A percentile compares a stretch with the other conserved stretches of the same genome.
These are phyloP conservation scores for Hydnum rufescens DNA, from an alignment of 768 basidiomycete genomes.

Conservation along the genomic window DNA sequence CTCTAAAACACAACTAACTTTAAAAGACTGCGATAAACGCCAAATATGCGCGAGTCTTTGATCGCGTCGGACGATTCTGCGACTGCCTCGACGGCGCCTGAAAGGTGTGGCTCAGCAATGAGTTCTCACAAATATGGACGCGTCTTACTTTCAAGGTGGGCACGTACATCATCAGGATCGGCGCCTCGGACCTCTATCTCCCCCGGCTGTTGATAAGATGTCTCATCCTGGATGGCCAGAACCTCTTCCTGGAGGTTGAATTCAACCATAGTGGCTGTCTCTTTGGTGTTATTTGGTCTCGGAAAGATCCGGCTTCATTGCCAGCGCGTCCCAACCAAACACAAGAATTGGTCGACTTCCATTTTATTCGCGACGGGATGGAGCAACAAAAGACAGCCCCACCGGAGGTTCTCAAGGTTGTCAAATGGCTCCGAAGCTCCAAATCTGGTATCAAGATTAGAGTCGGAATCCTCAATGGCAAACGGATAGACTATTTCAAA, in stretches of 20 bases:
- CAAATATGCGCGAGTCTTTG: constrained; percentile 46
- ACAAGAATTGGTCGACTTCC: background rate
- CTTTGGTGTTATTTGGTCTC: no score
- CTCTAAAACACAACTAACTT: constrained; percentile 24
- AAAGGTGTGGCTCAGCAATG: constrained; percentile 4
- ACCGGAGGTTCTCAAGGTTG: constrained; percentile 59
- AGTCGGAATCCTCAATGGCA: constrained; percentile 81
- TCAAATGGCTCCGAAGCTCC: constrained; percentile 71
- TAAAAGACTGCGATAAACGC: constrained; percentile 62
- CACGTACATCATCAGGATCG: background rate
- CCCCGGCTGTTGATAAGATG: constrained; percentile 11
- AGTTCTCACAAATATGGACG: constrained; percentile 4
- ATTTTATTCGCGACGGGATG: constrained; percentile 13
- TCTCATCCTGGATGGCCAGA: constrained; percentile 9
- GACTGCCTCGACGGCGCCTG: constrained; percentile 66
- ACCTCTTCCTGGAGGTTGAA: constrained; percentile 17
- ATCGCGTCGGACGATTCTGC: constrained; percentile 61
- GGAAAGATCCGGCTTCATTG: no score
- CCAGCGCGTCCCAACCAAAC: background rate
- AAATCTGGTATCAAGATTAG: constrained; percentile 75
- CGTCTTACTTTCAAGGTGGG: constrained; percentile 2
- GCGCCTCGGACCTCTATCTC: constrained; percentile 16
- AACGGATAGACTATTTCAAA: constrained; percentile 95
- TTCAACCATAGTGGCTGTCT: constrained; percentile 12
- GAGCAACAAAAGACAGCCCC: constrained; percentile 70